Percentiles rank a stretch among this genome's conserved stretches.
These are phyloP conservation scores for Rhodotorula mucilaginosa DNA, from an alignment of 1,284 basidiomycete genomes.

Conservation along the genomic window DNA sequence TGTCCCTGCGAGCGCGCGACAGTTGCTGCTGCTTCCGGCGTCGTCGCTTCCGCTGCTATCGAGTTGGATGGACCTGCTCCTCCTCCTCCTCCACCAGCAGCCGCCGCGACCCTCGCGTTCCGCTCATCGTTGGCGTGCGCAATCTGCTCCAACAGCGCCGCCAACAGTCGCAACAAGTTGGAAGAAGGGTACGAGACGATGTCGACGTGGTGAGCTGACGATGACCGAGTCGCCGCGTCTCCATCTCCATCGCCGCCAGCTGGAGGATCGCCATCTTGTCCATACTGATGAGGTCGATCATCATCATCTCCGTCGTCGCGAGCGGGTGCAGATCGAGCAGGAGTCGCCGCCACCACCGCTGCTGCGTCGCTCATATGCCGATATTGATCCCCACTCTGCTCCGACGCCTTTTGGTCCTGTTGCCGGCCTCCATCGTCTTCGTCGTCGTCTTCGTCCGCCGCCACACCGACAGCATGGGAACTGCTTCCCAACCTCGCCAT, in stretches of 20 bases:
- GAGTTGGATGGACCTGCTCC: neutral
- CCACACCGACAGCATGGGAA: neutral
- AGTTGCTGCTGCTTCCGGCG: neutral
- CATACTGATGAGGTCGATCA: neutral
- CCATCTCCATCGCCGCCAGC: neutral
- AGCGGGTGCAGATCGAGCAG: too few relatives aligned
- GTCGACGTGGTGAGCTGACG: conserved; percentile 51
- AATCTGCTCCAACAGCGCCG: conserved; percentile 83
- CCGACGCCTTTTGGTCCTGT: too few relatives aligned
- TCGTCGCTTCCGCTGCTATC: neutral
- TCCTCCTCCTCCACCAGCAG: neutral
- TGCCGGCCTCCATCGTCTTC: neutral
- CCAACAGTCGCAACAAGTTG: conserved; percentile 81
- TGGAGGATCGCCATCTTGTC: neutral
- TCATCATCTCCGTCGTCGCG: too few relatives aligned
- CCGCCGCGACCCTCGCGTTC: conserved; percentile 19
- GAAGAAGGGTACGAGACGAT: conserved; percentile 57
- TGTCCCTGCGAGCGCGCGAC: neutral
- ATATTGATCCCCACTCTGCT: too few relatives aligned
- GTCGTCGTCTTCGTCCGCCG: neutral
- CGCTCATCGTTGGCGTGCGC: conserved; percentile 80
- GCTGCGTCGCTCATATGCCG: too few relatives aligned
- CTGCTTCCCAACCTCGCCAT: conserved; percentile 22
- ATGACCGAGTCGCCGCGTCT: neutral
- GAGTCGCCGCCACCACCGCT: too few relatives aligned